These are phyloP conservation scores for Saksenaea vasiformis DNA, from an alignment of 371 early-diverging fungal genomes.

Conservation along the genomic window DNA sequence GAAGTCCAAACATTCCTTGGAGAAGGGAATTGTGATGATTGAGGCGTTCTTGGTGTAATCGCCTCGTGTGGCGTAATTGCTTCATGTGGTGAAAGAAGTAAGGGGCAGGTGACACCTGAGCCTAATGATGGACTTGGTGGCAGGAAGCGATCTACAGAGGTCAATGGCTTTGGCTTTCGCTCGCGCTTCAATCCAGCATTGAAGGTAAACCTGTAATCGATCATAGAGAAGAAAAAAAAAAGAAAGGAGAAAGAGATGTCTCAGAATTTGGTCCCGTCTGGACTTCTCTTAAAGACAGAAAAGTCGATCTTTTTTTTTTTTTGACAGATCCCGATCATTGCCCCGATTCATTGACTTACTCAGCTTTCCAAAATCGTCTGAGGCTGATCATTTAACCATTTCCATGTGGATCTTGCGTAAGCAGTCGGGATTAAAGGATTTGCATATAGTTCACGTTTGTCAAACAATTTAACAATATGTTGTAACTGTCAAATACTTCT, in stretches of 20 bases:
- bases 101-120: background rate
- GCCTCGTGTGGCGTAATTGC: background rate
- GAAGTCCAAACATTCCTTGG: background rate
- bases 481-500: no score
- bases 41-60: conserved; percentile 6
- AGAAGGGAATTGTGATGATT: background rate
- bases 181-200: background rate
- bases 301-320: conserved; percentile 1
- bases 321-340: background rate
- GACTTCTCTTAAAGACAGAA: background rate
- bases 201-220: background rate
- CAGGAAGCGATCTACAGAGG: background rate
- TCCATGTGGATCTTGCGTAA: conserved; percentile 3
- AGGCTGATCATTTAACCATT: conserved; percentile 1
- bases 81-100: conserved; percentile 1
- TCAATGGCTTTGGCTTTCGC: background rate
- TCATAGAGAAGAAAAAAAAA: background rate
- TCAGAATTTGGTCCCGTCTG: background rate
- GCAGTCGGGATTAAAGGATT: background rate
- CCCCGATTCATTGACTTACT: background rate
- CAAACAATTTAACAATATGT: no score
- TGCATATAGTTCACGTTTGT: background rate
- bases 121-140: background rate
- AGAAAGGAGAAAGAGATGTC: background rate
- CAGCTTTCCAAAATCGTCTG: background rate